These are phyloP conservation scores for Boletus rex-veris DNA, from an alignment of 768 basidiomycete species.

Conservation along the genomic window DNA sequence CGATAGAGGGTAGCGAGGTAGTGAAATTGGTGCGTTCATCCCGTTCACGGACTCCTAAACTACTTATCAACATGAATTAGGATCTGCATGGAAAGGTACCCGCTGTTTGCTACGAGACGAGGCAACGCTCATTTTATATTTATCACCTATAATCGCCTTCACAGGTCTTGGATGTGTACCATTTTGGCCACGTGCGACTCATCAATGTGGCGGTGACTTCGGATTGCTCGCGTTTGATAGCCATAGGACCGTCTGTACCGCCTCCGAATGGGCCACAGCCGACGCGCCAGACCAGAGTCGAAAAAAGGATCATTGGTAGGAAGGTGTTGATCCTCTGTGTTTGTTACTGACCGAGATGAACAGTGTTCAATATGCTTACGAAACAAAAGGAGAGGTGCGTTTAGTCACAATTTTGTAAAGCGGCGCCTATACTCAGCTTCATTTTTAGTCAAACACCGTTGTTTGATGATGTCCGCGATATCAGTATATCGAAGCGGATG, in stretches of 20 bases:
- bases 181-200: conserved; percentile 41
- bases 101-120: neutral
- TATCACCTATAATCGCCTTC: neutral
- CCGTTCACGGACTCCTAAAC: neutral
- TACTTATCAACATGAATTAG: conserved; percentile 23
- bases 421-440: neutral
- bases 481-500: conserved; percentile 42
- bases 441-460: conserved; percentile 46
- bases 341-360: conserved; percentile 1
- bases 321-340: neutral
- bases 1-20: conserved; percentile 47
- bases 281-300: conserved; percentile 42
- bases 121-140: neutral
- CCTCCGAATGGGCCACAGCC: conserved; percentile 43
- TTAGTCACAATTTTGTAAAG: neutral
- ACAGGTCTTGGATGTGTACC: conserved; percentile 39
- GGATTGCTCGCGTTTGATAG: conserved; percentile 43
- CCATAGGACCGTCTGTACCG: conserved; percentile 43
- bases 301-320: conserved; percentile 52
- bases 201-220: conserved; percentile 50
- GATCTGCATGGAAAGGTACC: conserved; percentile 40
- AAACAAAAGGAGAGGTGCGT: conserved; percentile 45
- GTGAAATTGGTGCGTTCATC: conserved; percentile 38
- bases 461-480: conserved; percentile 50
- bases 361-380: conserved; percentile 48